Percentiles rank a stretch among this genome's conserved stretches.
Conservation (phyloP, 1,139 yeast species). For the Geotrichum carabidarum region DNA sequence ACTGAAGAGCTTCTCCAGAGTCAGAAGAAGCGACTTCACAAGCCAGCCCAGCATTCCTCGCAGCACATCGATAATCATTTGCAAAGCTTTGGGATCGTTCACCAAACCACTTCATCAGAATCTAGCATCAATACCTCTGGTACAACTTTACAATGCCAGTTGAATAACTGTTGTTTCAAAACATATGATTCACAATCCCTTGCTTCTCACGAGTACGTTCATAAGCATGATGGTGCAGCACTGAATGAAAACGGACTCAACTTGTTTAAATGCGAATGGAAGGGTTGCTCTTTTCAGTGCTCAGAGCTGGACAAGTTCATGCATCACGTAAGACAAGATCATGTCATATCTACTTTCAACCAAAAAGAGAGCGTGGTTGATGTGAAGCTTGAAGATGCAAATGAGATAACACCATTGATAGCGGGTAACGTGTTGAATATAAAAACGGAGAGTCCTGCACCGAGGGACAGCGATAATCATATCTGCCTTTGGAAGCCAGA, state of each 20-base stretch:
- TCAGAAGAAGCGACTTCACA: conserved; percentile 33
- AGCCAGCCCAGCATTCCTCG: not conserved
- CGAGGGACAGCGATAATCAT: conserved; percentile 22
- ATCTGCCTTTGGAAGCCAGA: conserved; percentile 48
- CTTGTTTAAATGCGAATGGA: conserved; percentile 62
- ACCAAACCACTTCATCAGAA: not conserved
- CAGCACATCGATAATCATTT: not conserved
- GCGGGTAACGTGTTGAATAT: too few relatives aligned
- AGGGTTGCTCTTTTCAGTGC: conserved; percentile 55
- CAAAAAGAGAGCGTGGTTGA: not conserved
- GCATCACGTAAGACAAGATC: conserved; percentile 57
- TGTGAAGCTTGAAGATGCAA: not conserved
- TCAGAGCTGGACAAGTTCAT: conserved; percentile 50
- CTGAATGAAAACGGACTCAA: conserved; percentile 16
- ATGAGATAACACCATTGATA: too few relatives aligned
- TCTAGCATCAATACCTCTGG: not conserved
- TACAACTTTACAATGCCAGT: not conserved
- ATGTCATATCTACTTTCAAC: conserved; percentile 31
- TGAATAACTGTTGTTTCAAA: not conserved
- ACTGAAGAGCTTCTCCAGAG: conserved; percentile 36
- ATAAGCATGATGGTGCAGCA: not conserved
- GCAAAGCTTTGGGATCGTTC: not conserved
- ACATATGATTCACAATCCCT: not conserved
- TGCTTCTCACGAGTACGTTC: not conserved
- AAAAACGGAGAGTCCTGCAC: too few relatives aligned